Conservation (phyloP, 2,329 filamentous ascomycete species). For the Ascochyta fabae region DNA sequence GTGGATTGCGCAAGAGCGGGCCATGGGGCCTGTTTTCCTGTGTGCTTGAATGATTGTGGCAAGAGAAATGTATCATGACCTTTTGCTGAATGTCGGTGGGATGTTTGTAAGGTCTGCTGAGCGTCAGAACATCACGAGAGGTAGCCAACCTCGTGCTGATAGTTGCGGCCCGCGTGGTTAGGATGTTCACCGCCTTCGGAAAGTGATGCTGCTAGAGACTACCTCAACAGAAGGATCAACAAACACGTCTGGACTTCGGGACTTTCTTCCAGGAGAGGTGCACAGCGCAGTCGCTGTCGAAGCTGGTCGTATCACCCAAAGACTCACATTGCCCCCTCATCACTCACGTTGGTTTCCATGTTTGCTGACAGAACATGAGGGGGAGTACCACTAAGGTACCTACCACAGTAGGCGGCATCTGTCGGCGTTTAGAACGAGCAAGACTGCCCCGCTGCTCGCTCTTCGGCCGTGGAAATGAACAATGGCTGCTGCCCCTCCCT, state of each 20-base stretch:
- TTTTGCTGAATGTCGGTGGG: not conserved
- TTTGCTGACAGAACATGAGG: conserved; percentile 4
- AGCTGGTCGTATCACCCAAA: not conserved
- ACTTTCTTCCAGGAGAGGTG: not conserved
- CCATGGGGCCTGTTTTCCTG: conserved; percentile 6
- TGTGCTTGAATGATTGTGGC: not conserved
- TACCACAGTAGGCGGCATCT: conserved; percentile 14
- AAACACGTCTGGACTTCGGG: conserved; percentile 10
- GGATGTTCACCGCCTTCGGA: conserved; percentile 12
- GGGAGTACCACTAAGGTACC: conserved; percentile 1
- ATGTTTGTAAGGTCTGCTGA: conserved; percentile 14
- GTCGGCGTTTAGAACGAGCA: conserved; percentile 16
- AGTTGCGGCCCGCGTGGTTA: conserved; percentile 2
- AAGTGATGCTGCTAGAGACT: conserved; percentile 10
- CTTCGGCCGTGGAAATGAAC: conserved; percentile 26
- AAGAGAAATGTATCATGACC: not conserved
- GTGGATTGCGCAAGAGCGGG: conserved; percentile 23
- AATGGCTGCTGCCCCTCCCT: conserved; percentile 29
- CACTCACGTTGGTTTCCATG: not conserved
- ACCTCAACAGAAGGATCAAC: conserved; percentile 9
- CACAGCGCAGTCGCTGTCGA: conserved; percentile 1
- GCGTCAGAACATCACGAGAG: conserved; percentile 7
- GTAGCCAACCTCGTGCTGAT: not conserved
- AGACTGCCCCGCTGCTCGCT: conserved; percentile 12
- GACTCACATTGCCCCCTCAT: not conserved